Evolutionary conservation across 768 basidiomycete genomes (phyloP).

Genomic region (Rubroboletus pulcherrimus): DNA sequence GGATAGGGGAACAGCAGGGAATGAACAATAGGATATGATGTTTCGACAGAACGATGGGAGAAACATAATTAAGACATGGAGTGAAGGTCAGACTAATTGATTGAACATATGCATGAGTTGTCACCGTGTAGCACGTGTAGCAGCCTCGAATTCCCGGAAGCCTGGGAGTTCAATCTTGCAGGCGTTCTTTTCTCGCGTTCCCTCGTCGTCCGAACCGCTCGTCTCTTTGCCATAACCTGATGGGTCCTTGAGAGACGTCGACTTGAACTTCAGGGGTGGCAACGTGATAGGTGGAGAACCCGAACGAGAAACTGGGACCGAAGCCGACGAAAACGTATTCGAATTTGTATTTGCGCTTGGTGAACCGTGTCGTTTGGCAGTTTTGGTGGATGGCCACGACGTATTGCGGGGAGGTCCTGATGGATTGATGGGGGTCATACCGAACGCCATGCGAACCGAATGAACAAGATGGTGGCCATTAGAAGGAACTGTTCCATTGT

Average conservation of each 20-base stretch:
- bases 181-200: slow-evolving; percentile 15
- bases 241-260: slow-evolving; percentile 16
- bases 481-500: slow-evolving; percentile 23
- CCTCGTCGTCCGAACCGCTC: slow-evolving; percentile 21
- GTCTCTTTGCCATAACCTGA: slow-evolving; percentile 18
- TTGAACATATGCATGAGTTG: slow-evolving; percentile 2
- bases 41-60: slow-evolving; percentile 3
- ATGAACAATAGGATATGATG: slow-evolving; percentile 21
- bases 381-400: slow-evolving; percentile 34
- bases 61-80: slow-evolving; percentile 7
- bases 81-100: not conserved
- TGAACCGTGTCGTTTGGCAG: slow-evolving; percentile 9
- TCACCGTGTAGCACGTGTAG: slow-evolving; percentile 27
- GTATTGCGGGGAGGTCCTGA: slow-evolving; percentile 34
- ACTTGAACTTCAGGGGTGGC: slow-evolving; percentile 57
- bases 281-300: slow-evolving; percentile 68
- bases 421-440: slow-evolving; percentile 79
- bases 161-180: slow-evolving; percentile 52
- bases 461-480: slow-evolving; percentile 71
- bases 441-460: slow-evolving; percentile 83
- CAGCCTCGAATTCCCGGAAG: slow-evolving; percentile 63
- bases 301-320: slow-evolving; percentile 57
- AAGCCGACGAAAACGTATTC: slow-evolving; percentile 17
- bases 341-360: slow-evolving; percentile 6
- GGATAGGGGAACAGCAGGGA: not conserved